phyloP scores from a whole-genome alignment of 352 stramenopile species.

The Phytophthora capsici region DNA sequence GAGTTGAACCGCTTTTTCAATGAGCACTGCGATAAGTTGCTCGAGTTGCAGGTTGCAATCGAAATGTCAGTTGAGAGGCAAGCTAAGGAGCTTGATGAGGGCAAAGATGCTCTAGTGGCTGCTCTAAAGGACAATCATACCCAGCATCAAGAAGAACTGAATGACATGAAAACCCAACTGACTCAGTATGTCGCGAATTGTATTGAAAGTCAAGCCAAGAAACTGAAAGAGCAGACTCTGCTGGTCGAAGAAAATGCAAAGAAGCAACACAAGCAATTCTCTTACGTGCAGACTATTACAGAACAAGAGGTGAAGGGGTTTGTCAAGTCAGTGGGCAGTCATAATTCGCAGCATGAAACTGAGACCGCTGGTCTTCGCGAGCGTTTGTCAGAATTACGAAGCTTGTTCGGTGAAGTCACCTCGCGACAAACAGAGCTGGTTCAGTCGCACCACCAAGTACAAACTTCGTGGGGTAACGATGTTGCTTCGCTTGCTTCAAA shows the following conservation, averaged over 20 bases:
- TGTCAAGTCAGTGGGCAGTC: constrained; percentile 36
- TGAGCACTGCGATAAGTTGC: constrained; percentile 53
- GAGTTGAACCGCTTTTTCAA: constrained; percentile 47
- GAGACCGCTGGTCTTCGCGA: constrained; percentile 34
- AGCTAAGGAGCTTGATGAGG: constrained; percentile 45
- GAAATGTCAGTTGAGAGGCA: constrained; percentile 57
- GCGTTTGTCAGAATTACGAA: constrained; percentile 34
- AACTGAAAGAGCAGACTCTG: constrained; percentile 53
- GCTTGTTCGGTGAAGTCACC: constrained; percentile 24
- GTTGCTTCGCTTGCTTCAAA: constrained; percentile 13
- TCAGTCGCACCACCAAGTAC: constrained; percentile 24
- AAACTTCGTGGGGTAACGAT: constrained; percentile 26
- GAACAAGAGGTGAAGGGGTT: constrained; percentile 49
- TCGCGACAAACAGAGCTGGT: constrained; percentile 35
- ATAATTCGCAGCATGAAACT: constrained; percentile 41
- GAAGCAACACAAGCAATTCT: constrained; percentile 49
- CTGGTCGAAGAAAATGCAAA: constrained; percentile 45
- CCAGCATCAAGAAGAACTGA: constrained; percentile 51
- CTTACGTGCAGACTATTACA: constrained; percentile 36
- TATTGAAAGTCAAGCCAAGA: constrained; percentile 43
- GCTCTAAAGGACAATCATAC: constrained; percentile 42
- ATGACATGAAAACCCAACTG: constrained; percentile 52
- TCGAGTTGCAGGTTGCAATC: constrained; percentile 53
- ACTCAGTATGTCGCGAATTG: constrained; percentile 54
- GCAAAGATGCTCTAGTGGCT: constrained; percentile 36